Percentiles rank a stretch among this genome's conserved stretches.
These are phyloP conservation scores for Trichoderma pleuroti DNA, from an alignment of 2,329 filamentous ascomycete species.

Conservation along the genomic window DNA sequence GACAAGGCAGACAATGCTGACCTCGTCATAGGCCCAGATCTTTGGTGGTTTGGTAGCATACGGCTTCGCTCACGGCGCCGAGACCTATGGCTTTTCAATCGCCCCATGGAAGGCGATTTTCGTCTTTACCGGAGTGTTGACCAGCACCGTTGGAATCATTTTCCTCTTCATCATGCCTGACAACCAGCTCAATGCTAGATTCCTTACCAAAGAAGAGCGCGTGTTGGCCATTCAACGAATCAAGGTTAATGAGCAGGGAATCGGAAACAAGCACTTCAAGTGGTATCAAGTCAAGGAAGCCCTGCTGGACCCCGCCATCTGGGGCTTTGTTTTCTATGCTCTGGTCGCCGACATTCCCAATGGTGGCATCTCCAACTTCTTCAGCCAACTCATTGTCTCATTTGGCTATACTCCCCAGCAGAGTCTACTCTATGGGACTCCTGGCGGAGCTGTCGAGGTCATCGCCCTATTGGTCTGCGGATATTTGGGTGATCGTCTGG, in stretches of 20 bases:
- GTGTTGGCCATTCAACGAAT: conserved; percentile 43
- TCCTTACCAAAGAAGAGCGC: conserved; percentile 16
- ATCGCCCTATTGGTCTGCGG: conserved; percentile 54
- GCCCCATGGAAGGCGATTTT: conserved; percentile 20
- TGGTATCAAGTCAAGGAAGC: conserved; percentile 51
- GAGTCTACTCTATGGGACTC: conserved; percentile 61
- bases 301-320: conserved; percentile 11
- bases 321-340: conserved; percentile 16
- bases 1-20: background rate
- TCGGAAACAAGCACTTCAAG: conserved; percentile 67
- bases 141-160: conserved; percentile 10
- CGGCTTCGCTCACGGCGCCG: conserved; percentile 16
- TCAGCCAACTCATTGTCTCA: conserved; percentile 41
- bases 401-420: conserved; percentile 64
- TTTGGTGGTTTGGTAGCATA: conserved; percentile 19
- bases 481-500: conserved; percentile 19
- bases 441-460: conserved; percentile 63
- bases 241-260: conserved; percentile 61
- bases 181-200: conserved; percentile 18
- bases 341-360: conserved; percentile 19
- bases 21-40: conserved; percentile 6
- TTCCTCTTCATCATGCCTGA: conserved; percentile 19
- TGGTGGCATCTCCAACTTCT: conserved; percentile 32
- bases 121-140: conserved; percentile 16
- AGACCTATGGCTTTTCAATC: conserved; percentile 15